These are phyloP conservation scores for Ustilago hordei DNA, from an alignment of 1,284 basidiomycete species.

Conservation along the genomic window DNA sequence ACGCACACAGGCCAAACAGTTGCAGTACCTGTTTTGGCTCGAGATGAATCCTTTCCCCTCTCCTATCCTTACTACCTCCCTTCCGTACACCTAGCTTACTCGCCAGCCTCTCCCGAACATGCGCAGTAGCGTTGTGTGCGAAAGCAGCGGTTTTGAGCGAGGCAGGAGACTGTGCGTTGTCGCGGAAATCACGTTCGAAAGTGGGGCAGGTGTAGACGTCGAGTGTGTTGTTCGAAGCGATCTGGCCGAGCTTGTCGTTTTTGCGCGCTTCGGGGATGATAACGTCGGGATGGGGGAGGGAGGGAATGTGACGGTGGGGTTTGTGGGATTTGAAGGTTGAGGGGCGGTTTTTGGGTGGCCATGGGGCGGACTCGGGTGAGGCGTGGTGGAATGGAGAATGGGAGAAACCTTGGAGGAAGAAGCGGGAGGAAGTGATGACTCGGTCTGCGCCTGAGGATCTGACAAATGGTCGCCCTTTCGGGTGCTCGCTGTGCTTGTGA, in stretches of 20 bases:
- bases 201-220: constrained; percentile 48
- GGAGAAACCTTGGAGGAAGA: constrained; percentile 46
- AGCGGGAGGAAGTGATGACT: constrained; percentile 42
- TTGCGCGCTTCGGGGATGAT: constrained; percentile 48
- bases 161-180: constrained; percentile 32
- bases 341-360: constrained; percentile 42
- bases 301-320: constrained; percentile 27
- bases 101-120: constrained; percentile 26
- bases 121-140: constrained; percentile 24
- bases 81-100: constrained; percentile 23
- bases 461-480: constrained; percentile 25
- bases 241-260: constrained; percentile 32
- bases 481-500: neutral
- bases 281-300: constrained; percentile 43
- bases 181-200: constrained; percentile 35
- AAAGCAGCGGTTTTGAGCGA: constrained; percentile 25
- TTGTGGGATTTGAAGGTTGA: constrained; percentile 29
- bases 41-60: constrained; percentile 34
- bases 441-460: constrained; percentile 45
- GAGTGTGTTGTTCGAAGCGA: constrained; percentile 44
- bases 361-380: constrained; percentile 39
- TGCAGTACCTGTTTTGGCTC: constrained; percentile 32
- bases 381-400: constrained; percentile 37
- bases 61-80: constrained; percentile 27
- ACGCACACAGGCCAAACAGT: constrained; percentile 47